Evolutionary conservation across 2,329 filamentous ascomycete species (phyloP).

Genomic region (Exophiala sp.): DNA sequence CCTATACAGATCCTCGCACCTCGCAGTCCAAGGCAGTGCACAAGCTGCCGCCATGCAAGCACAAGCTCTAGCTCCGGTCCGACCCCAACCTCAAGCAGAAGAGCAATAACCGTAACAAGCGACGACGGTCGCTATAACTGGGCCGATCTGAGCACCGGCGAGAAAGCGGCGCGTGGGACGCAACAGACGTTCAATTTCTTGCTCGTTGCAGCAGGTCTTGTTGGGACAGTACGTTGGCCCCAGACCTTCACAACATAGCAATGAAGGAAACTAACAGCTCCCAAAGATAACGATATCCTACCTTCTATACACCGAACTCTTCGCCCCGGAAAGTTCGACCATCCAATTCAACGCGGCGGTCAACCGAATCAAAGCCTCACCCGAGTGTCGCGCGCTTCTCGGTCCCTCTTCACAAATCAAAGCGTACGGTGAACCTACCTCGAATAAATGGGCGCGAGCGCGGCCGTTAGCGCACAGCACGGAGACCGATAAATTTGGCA

Average conservation of each 20-base stretch:
- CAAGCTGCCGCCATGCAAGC: constrained; percentile 20
- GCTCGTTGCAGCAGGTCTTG: constrained; percentile 69
- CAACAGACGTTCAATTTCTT: constrained; percentile 89
- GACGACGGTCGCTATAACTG: constrained; percentile 81
- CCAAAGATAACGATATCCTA: constrained; percentile 70
- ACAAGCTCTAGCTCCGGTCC: constrained; percentile 32
- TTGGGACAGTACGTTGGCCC: constrained; percentile 62
- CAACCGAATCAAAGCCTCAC: constrained; percentile 69
- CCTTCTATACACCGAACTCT: constrained; percentile 76
- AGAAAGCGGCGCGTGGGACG: constrained; percentile 80
- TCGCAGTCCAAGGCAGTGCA: not conserved
- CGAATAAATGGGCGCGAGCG: constrained; percentile 73
- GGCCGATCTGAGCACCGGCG: constrained; percentile 67
- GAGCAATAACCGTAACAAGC: constrained; percentile 75
- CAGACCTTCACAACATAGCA: not conserved
- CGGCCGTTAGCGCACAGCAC: constrained; percentile 56
- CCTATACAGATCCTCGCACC: not conserved
- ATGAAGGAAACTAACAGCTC: not conserved
- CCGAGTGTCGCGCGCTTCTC: constrained; percentile 67
- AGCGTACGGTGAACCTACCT: constrained; percentile 76
- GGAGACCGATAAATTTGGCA: constrained; percentile 68
- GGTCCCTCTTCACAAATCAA: constrained; percentile 71
- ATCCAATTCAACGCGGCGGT: constrained; percentile 85
- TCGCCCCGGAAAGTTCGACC: constrained; percentile 80
- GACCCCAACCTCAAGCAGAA: constrained; percentile 52